Base-by-base conservation (phyloP, 108 stramenopile genomes). In the Nitzschia sp. region DNA sequence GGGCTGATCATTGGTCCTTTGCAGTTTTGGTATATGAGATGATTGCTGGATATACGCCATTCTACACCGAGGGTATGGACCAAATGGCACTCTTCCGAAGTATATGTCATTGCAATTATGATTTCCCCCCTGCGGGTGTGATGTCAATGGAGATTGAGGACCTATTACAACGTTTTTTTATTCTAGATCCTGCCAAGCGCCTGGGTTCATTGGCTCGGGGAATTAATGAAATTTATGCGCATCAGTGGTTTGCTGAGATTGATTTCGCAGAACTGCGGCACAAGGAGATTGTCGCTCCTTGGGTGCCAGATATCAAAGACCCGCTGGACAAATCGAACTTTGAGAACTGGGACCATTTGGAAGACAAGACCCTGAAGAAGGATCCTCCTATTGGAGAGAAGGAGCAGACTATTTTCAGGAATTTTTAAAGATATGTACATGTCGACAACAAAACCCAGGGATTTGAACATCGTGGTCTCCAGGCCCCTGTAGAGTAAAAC, bases 21-120 rank as follows among this genome's bases (percentile, higher is more conserved):
- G 95, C 92, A 11, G 92, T 95, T 39, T 75, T 98, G 56, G 57
- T 94, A 14, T 97, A 90, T 68, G 97, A 98, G 75, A 95, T 97
- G 85, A 80, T 87, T 29, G 60, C 70, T 10, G 92, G 92, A 20
- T 70, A 79, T 37, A 89, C 88, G 19, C 89, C 92, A 10, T 93
- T 90, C 67, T 92, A 88, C 51, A 52, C 68, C 19, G 65, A 86
- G 21, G 81, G 85, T 15, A 89, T 93, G 65, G 93, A 94, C 65
- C 95, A 95, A 63, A 77, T 91, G 20, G 63, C 78, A 7, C 82
- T 96, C 48, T 96, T 88, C 72, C 88, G 86, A 61, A 76, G 82
- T 42, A 95, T 97, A 51, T 83, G 88, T 44, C 67, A 83, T 12
- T 87, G 87, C 15, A 70, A 87, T 43, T 88, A 80, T 57, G 52